phyloP scores from a whole-genome alignment of 2,329 filamentous ascomycete species.

The Verticillium albo-atrum region DNA sequence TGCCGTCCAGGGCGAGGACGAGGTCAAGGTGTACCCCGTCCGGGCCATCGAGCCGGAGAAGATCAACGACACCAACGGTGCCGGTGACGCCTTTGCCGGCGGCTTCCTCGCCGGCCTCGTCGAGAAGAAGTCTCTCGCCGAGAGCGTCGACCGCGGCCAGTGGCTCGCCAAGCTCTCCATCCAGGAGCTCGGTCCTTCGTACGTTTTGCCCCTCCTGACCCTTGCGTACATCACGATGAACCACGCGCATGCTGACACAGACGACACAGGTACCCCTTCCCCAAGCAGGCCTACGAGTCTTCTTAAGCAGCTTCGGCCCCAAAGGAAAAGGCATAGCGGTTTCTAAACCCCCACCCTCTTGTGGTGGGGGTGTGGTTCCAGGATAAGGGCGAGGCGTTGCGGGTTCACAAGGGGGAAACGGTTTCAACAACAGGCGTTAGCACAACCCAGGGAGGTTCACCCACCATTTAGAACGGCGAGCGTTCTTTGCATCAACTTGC shows the following conservation, averaged over 20 bases:
- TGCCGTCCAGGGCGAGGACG: constrained; percentile 66
- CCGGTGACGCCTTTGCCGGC: constrained; percentile 93
- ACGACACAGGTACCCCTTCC: constrained; percentile 65
- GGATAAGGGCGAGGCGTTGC: constrained; percentile 36
- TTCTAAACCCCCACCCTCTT: constrained; percentile 16
- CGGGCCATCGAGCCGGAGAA: constrained; percentile 69
- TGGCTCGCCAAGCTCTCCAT: constrained; percentile 95
- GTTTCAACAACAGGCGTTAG: constrained; percentile 52
- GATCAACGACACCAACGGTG: constrained; percentile 96
- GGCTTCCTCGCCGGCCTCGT: constrained; percentile 89
- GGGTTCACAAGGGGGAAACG: constrained; percentile 32
- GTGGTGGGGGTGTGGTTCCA: neutral
- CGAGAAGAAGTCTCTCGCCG: constrained; percentile 74
- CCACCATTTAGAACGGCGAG: constrained; percentile 4
- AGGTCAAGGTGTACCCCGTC: constrained; percentile 74
- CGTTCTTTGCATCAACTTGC: constrained; percentile 7
- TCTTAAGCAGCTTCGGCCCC: constrained; percentile 19
- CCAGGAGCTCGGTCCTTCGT: constrained; percentile 93
- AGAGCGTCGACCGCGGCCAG: constrained; percentile 85
- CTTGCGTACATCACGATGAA: neutral
- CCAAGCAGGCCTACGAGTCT: constrained; percentile 69
- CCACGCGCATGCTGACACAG: neutral
- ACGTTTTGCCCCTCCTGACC: constrained; percentile 40
- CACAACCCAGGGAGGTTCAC: constrained; percentile 22
- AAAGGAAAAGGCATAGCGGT: constrained; percentile 3